These are phyloP conservation scores for Fimicolochytrium jonesii DNA, from an alignment of 192 early-diverging fungal species.

Conservation along the genomic window DNA sequence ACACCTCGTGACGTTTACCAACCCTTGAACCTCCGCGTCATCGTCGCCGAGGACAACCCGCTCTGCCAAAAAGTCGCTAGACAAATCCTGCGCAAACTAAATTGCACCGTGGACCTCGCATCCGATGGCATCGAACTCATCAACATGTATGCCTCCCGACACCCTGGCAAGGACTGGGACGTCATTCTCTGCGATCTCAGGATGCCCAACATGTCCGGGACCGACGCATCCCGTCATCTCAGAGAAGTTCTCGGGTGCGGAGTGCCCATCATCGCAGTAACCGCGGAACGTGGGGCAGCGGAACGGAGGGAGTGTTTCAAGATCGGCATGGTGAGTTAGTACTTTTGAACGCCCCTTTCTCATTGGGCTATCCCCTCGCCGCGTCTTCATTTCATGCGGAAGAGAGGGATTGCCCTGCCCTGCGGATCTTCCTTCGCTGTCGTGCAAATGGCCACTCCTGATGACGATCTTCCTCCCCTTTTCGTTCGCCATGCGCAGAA, in stretches of 20 bases:
- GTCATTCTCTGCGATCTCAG: not conserved
- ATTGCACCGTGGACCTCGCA: not conserved
- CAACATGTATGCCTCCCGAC: not conserved
- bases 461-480: not conserved
- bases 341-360: not conserved
- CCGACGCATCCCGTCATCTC: not conserved
- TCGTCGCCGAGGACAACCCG: constrained; percentile 18
- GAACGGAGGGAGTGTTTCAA: not conserved
- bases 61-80: constrained; percentile 6
- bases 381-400: no score
- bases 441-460: not conserved
- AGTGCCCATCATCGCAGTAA: not conserved
- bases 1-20: not conserved
- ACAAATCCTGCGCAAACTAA: not conserved
- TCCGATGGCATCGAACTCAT: constrained; percentile 4
- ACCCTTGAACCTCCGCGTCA: constrained; percentile 1
- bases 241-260: not conserved
- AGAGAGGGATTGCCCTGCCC: no score
- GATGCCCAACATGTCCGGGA: constrained; percentile 5
- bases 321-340: not conserved
- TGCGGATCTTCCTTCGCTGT: not conserved
- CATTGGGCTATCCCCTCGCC: no score
- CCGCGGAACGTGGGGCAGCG: not conserved
- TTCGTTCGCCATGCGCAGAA: not conserved
- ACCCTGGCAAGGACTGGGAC: not conserved